Conservation (phyloP, 2,329 filamentous ascomycete species). For the Mariannaea elegans region DNA sequence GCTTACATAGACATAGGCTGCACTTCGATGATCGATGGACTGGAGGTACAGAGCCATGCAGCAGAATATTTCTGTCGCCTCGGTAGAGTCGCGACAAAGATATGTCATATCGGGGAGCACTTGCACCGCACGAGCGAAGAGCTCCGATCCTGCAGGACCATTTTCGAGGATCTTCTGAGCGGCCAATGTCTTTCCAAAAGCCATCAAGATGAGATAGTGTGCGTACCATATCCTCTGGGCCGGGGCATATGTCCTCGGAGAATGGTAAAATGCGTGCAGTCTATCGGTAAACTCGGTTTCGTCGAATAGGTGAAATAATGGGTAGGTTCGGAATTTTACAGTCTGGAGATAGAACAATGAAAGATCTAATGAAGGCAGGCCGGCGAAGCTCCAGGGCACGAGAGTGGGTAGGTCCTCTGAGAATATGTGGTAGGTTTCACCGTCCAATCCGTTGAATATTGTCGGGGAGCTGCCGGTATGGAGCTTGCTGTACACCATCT, state of each 20-base stretch:
- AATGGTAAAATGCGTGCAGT: constrained; percentile 8
- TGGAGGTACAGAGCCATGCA: constrained; percentile 20
- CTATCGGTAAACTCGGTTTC: constrained; percentile 6
- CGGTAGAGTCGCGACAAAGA: constrained; percentile 14
- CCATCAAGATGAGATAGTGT: constrained; percentile 20
- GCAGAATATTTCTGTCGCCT: constrained; percentile 19
- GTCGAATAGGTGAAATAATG: constrained; percentile 17
- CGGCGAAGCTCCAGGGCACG: neutral
- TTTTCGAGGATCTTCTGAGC: neutral
- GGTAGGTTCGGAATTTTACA: constrained; percentile 16
- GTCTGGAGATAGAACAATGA: constrained; percentile 14
- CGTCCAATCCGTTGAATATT: constrained; percentile 8
- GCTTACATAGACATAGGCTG: constrained; percentile 18
- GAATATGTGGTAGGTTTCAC: constrained; percentile 7
- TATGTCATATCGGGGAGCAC: constrained; percentile 17
- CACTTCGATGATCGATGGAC: constrained; percentile 17
- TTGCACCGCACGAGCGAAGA: constrained; percentile 13
- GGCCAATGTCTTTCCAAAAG: constrained; percentile 17
- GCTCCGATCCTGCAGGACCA: constrained; percentile 12
- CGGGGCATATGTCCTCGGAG: constrained; percentile 1
- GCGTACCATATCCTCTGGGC: constrained; percentile 10
- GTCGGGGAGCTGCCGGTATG: neutral
- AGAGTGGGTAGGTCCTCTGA: neutral
- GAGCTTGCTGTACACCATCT: neutral
- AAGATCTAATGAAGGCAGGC: constrained; percentile 15